Base-by-base conservation (phyloP, 768 basidiomycete species). In the Auricularia cornea region DNA sequence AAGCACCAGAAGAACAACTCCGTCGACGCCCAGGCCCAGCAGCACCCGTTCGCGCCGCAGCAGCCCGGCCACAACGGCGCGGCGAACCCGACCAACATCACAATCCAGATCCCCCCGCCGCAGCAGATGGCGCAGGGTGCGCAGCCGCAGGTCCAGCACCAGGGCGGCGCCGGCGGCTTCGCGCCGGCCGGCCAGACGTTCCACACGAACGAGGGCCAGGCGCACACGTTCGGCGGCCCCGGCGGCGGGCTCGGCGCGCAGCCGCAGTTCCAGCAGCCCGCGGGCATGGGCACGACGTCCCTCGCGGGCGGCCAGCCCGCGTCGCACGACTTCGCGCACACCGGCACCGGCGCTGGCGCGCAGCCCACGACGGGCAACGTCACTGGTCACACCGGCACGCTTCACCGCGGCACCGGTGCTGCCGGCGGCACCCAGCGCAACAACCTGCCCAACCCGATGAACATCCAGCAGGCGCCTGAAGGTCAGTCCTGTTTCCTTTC, bases 391-490 rank as follows among this genome's bases (percentile, higher is more conserved):
- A 48, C 44, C 44, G 44, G 44, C 11, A 20, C 10, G 44, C 44
- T 48, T 48, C 44, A 48, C 20, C 44, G 44, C 44, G 44, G 10
- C 44, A 23, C 44, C 20, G 44, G 44, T 6, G 44, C 44, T 23
- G 23, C 5, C 11, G 12, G 44, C 44, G 18, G 8, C 38, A 8
- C 38, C 38, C 8, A 40, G 38, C 38, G 38, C 18, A 40, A 40
- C 38, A 23, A 18, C 23, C 3, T 48, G 16, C 44, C 10, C 44
- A 48, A 48, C 11, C 79, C 79, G 0, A 54, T 80, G 23, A 71
- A 70, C 54, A 78, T 77, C 29, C 57, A 73, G 54, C 75, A 79
- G 2, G 73, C 68, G 5, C 70, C 74, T 30, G 71, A 70, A 66
- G 79, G 75, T 75, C 29, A 6, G 67, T 60, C 35, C 57, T 35